Evolutionary conservation across 768 basidiomycete genomes (phyloP), one percentile per base, ranked within the genome.

Genomic region (Boletus pseudo-olivaceus): DNA sequence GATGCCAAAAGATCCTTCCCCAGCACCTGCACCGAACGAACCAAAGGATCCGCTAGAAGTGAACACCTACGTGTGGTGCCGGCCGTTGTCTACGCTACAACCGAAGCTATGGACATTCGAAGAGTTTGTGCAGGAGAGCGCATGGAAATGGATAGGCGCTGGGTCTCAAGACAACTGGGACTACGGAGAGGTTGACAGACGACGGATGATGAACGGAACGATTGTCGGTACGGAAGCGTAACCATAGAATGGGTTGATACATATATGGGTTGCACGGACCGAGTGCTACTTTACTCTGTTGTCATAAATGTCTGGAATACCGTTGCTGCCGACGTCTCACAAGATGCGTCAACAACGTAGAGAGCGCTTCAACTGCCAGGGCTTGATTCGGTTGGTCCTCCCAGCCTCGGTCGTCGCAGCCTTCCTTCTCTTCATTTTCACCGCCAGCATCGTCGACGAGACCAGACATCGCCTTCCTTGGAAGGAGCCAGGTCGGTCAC

Each of bases 21-120:
- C 77, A 3, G 63, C 82, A 9, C 77, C 78, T 17, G 43, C 68
- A 4, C 48, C 61, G 0, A 55, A 65, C 29, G 74, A 77, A 17
- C 67, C 80, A 1, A 39, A 62, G 5, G 54, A 61, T 0, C 54
- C 76, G 0, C 62, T 84, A 1, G 62, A 75, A n/a, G 85, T 79
- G 0, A 77, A 89, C 56, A 85, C 88, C 3, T 98, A 97, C 64
- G 76, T 93, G 23, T 96, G 84, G 79, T 68, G 67, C 27, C 70
- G 72, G 4, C 65, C 71, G 0, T 23, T 80, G 7, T 58, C 61
- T 0, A 56, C 68, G 7, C 73, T 98, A 8, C 74, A 81, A 26
- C 74, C 82, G 0, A 75, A 76, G 30, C 70, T 90, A 5, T 98
- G 95, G 95, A 79, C 83, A 0, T 94, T 87, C 63, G 82, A 84